Percentiles rank a stretch among this genome's conserved stretches.
Conservation (phyloP, 768 basidiomycete species). For the Lentinula sp. region DNA sequence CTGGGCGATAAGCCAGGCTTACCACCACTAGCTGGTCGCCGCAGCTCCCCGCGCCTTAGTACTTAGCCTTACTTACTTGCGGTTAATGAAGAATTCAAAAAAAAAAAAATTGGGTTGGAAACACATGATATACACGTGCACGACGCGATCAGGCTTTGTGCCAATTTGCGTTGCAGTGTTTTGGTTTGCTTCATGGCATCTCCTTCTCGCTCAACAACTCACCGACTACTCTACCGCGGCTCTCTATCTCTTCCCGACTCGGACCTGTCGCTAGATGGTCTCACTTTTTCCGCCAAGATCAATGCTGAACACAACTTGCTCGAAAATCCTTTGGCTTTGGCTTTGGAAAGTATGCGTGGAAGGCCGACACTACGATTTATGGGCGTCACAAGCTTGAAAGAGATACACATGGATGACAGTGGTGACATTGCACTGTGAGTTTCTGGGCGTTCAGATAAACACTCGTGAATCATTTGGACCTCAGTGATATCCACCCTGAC, state of each 20-base stretch:
- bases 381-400: constrained; percentile 44
- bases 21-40: too few species aligned
- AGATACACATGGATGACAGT: constrained; percentile 56
- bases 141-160: neutral
- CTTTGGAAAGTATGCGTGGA: constrained; percentile 78
- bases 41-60: too few species aligned
- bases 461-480: neutral
- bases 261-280: constrained; percentile 62
- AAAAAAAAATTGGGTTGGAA: too few species aligned
- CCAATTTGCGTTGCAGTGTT: too few species aligned
- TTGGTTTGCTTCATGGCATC: neutral
- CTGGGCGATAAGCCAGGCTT: too few species aligned
- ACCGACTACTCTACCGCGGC: constrained; percentile 72
- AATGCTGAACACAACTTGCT: constrained; percentile 42
- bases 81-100: too few species aligned
- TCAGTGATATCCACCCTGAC: constrained; percentile 65
- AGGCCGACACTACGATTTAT: constrained; percentile 56
- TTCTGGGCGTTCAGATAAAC: constrained; percentile 13
- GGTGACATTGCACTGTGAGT: constrained; percentile 47
- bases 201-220: neutral
- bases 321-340: constrained; percentile 63
- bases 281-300: constrained; percentile 57
- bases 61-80: too few species aligned
- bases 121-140: neutral
- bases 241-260: constrained; percentile 72